These are phyloP conservation scores for Xylaria sp. DNA, from an alignment of 2,329 filamentous ascomycete genomes.

Conservation along the genomic window DNA sequence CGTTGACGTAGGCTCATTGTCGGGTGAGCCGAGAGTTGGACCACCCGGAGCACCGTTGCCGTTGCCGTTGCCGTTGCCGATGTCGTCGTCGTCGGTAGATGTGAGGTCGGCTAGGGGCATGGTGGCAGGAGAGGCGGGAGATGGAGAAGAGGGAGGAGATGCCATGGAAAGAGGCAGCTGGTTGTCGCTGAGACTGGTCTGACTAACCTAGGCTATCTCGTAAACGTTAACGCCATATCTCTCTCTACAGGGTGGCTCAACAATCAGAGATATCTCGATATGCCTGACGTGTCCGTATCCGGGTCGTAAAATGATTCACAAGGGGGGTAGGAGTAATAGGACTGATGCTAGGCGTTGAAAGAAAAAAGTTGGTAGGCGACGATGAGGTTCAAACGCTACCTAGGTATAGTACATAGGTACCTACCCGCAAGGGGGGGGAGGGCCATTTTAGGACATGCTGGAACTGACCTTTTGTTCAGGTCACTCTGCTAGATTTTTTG, in stretches of 20 bases:
- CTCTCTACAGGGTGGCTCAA: too few relatives aligned
- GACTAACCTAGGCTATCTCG: conserved; percentile 5
- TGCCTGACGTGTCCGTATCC: background rate
- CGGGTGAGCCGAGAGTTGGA: background rate
- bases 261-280: background rate
- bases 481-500: too few relatives aligned
- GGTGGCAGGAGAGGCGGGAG: conserved; percentile 11
- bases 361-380: background rate
- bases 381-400: background rate
- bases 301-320: too few relatives aligned
- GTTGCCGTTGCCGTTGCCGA: background rate
- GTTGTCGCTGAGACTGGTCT: background rate
- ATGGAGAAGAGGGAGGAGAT: background rate
- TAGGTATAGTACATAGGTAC: background rate
- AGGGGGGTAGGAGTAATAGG: background rate
- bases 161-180: background rate
- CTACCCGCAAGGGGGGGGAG: too few relatives aligned
- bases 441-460: too few relatives aligned
- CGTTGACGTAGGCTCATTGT: background rate
- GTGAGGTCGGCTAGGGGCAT: conserved; percentile 14
- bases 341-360: background rate
- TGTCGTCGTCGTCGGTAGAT: background rate
- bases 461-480: too few relatives aligned
- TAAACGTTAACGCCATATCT: background rate
- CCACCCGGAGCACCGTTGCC: background rate